Base-by-base conservation (phyloP, 2,329 filamentous ascomycete genomes). In the Aspergillus spinulosporus region DNA sequence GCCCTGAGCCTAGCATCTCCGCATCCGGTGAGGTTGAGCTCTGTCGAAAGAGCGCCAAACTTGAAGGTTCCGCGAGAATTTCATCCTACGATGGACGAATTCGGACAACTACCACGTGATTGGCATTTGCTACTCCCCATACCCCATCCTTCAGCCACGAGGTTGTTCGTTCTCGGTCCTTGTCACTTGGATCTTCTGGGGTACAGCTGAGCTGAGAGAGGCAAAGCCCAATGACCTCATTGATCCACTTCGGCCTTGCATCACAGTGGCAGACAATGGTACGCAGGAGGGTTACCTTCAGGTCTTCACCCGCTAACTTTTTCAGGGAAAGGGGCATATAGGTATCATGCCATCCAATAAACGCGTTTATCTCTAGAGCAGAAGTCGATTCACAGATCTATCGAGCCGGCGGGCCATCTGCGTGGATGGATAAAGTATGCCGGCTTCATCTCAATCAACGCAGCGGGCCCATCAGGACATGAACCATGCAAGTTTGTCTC, bases 51-150 rank as follows among this genome's bases (percentile, higher is more conserved):
- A 21, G 21, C 21, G 21, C 21, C 21, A 21, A 21, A 21, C 21
- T 21, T 21, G 21, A 21, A 21, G 21, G 21, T 21, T 21, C 21
- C 21, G 21, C 21, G 21, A 21, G 21, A 21, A 21, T 21, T 21
- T 21, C 21, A 21, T 21, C 21, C 21, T 21, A 21, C 21, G 21
- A 37, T 37, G 11, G 34, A 9, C 34, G 34, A 37, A 37, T 37
- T 12, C 34, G 34, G 34, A 34, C 31, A 34, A 34, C 34, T 4
- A 49, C 34, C 47, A 49, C 47, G 47, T 49, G 47, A 40, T 39
- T 43, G 43, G 12, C 28, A 32, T 31, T 46, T n/a, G 21, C 21
- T 21, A 21, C 21, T 21, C 21, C 21, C 21, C 21, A 21, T 21
- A 21, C 21, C 8, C 12, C 43, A 12, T 31, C 43, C 4, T n/a